Base-by-base conservation (phyloP, 768 basidiomycete genomes). In the Chalciporus pseudorubinellus region DNA sequence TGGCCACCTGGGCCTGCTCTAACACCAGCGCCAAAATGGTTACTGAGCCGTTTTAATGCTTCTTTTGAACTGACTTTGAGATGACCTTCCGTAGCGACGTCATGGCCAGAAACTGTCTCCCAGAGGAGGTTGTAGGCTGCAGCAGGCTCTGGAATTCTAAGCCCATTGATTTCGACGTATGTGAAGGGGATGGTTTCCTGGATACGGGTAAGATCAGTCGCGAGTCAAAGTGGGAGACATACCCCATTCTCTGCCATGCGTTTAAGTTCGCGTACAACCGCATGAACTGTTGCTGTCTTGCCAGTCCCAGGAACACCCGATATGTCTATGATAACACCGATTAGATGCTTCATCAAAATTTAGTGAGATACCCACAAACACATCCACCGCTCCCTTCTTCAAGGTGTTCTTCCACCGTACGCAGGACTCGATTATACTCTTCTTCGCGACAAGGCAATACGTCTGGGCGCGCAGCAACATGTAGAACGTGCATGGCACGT, bases 271-370 rank as follows among this genome's bases (percentile, higher is more conserved):
- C 90, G 80, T 28, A 98, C 82, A 21, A 97, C 87, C 1, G 89
- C 89, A 60, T 98, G 95, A 0, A 98, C 94, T 0, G 97, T 98
- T 0, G 97, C 97, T 1, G 97, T 99, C 72, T 98, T 99, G 9
- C 97, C 95, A 2, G 95, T 98, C 7, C 97, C 95, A n/a, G 95
- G 97, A 7, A 98, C 93, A 9, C 97, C 95, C 7, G 95, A 94
- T 43, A 98, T 97, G 69, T 98, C 95, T 98, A 48, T 13, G 52
- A 22, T 7, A 14, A 6, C 10, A 13, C 47, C 13, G 48, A 45
- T 58, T 21, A 56, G 40, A 55, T 48, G 18, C 6, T 13, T 33
- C 13, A 0, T 33, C 34, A 39, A 29, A 8, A 11, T 44, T 31
- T 28, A 45, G 6, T 4, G 39, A 40, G 48, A 14, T 41, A 50